These are phyloP conservation scores for Dacryopinax spathularia DNA, from an alignment of 768 basidiomycete genomes.

Conservation along the genomic window DNA sequence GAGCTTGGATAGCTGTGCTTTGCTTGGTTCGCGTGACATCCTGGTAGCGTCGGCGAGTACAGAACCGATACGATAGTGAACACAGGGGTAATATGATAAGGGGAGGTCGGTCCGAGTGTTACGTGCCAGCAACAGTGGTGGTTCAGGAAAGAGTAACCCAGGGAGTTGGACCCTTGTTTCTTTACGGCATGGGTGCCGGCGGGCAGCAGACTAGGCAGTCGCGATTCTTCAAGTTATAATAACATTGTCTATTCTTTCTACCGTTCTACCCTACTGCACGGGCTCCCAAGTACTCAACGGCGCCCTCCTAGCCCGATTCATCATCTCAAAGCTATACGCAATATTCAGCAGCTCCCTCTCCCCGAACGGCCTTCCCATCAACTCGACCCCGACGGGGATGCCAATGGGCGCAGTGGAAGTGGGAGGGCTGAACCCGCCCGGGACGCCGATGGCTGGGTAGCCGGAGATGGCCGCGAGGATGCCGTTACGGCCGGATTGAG, in stretches of 20 bases:
- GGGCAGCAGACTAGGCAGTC: too few relatives aligned
- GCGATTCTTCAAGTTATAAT: too few relatives aligned
- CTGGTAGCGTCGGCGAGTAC: too few relatives aligned
- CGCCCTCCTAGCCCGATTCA: not conserved
- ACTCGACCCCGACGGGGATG: not conserved
- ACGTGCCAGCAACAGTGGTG: too few relatives aligned
- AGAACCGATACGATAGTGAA: too few relatives aligned
- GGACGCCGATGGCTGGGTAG: not conserved
- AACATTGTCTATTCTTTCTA: too few relatives aligned
- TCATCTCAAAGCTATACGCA: slow-evolving; percentile 1
- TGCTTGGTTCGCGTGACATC: not conserved
- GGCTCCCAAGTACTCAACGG: not conserved
- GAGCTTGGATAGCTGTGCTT: not conserved
- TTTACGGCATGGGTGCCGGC: too few relatives aligned
- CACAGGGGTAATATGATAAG: too few relatives aligned
- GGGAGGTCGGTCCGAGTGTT: too few relatives aligned
- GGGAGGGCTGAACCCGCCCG: not conserved
- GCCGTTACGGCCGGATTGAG: not conserved
- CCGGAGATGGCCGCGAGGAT: not conserved
- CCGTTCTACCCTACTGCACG: not conserved
- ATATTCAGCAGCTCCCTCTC: not conserved
- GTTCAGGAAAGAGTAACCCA: too few relatives aligned
- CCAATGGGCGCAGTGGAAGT: not conserved
- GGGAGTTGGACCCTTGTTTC: too few relatives aligned
- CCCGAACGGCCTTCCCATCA: not conserved